Evolutionary conservation across 106 monocot genomes (phyloP).

Genomic region (Triglochin maritima): DNA sequence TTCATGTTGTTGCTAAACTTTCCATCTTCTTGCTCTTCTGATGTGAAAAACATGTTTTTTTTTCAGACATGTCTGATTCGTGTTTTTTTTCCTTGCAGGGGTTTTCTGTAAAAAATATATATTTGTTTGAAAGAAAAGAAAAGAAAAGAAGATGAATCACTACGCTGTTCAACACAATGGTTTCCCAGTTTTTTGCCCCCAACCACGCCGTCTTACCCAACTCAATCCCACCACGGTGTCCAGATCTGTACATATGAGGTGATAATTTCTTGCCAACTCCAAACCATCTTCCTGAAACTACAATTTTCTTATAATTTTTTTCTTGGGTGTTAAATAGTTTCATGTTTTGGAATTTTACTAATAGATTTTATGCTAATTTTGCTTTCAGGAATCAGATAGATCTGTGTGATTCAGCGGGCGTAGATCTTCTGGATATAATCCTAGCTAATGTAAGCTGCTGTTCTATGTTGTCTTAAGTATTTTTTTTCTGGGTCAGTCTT

Average conservation of each 20-base stretch:
- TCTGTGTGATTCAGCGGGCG: slow-evolving; percentile 8
- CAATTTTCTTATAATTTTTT: no score
- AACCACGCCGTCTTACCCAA: slow-evolving; percentile 45
- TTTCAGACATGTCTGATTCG: no score
- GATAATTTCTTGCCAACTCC: not conserved
- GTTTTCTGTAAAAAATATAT: no score
- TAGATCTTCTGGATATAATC: slow-evolving; percentile 11
- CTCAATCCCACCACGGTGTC: slow-evolving; percentile 5
- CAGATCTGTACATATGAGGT: not conserved
- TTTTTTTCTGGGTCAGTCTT: slow-evolving; percentile 8
- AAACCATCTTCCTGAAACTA: not conserved
- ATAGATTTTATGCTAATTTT: not conserved
- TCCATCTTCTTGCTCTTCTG: no score
- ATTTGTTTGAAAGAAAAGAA: no score
- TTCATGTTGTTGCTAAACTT: no score
- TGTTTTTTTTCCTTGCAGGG: no score
- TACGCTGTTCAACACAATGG: no score
- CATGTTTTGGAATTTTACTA: no score
- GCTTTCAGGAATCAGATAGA: slow-evolving; percentile 6
- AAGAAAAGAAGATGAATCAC: no score
- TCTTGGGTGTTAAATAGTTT: no score
- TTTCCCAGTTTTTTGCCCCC: slow-evolving; percentile 40
- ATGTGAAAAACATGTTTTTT: no score
- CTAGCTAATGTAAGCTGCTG: slow-evolving; percentile 12
- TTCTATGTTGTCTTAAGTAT: not conserved